Base-by-base conservation (phyloP, 2,329 filamentous ascomycete genomes). In the Sclerotinia nivalis region DNA sequence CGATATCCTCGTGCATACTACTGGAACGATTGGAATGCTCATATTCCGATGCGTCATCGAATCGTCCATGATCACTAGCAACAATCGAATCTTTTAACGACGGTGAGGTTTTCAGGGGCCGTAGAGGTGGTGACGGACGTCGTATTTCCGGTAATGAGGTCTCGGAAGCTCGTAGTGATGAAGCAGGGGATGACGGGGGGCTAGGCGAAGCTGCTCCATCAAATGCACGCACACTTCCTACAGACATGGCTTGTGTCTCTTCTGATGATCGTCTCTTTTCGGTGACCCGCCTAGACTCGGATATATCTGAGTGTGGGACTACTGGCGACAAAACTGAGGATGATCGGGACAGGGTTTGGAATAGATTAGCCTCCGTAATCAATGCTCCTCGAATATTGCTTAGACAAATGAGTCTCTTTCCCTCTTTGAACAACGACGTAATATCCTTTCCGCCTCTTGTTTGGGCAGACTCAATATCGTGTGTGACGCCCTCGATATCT, bases 341-440 rank as follows among this genome's bases (percentile, higher is more conserved):
- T 5, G 87, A 86, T 55, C 84, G 84, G 15, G 85, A 85, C 52
- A 90, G 79, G 13, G 84, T 84, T 5, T 88, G 86, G 70, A 92
- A 91, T 52, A 88, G 84, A 60, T 87, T 88, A 25, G 88, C 87
- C 74, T 92, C 89, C 4, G 89, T 90, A 54, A 92, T 88, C 40
- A 92, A 78, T 73, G 85, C 86, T 20, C 88, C 89, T 31, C 86
- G 85, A 45, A 93, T 86, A 65, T 86, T 86, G 22, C 86, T 84
- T n/a, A 92, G 80, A 22, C 84, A 85, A 62, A 92, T 82, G 70
- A 88, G 86, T 34, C 89, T 84, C 77, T 91, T 91, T 31, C 89
- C 89, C 70, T 89, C 83, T 77, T 87, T 90, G 34, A 83, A 83
- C 15, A 72, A 34, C 37, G 60, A 74, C 18, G 28, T 68, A 9